Conservation (phyloP, 176 grass and related monocot species). For the Cenchrus americanus region DNA sequence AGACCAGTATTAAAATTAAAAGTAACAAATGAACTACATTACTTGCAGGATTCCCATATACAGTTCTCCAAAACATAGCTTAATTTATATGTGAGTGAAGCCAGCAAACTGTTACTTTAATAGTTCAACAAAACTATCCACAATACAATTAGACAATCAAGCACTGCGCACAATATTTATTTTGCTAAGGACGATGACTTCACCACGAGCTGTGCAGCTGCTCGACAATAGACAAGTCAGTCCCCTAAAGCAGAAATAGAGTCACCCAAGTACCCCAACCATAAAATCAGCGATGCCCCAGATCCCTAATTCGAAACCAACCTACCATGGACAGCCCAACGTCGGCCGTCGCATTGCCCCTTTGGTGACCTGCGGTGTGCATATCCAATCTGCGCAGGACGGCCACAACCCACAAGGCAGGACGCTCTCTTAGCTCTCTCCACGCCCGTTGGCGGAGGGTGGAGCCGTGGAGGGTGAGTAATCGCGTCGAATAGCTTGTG, state of each 20-base stretch:
- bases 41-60: background rate
- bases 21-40: slow-evolving; percentile 3
- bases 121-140: background rate
- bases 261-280: background rate
- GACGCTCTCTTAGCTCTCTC: background rate
- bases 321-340: background rate
- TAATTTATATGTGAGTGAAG: background rate
- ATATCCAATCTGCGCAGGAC: background rate
- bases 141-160: background rate
- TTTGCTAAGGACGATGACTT: background rate
- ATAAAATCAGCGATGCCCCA: background rate
- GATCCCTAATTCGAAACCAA: background rate
- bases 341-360: background rate
- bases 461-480: background rate
- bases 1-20: background rate
- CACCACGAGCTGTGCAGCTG: background rate
- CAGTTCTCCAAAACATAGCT: background rate
- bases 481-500: slow-evolving; percentile 5
- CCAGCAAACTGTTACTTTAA: background rate
- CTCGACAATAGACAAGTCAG: background rate
- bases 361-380: background rate
- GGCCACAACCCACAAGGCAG: background rate
- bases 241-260: background rate
- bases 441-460: background rate
- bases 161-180: background rate